A percentile compares a stretch with the other conserved stretches of the same genome.
Conservation (phyloP, 2,329 filamentous ascomycete species). For the Diaporthe caulivora region DNA sequence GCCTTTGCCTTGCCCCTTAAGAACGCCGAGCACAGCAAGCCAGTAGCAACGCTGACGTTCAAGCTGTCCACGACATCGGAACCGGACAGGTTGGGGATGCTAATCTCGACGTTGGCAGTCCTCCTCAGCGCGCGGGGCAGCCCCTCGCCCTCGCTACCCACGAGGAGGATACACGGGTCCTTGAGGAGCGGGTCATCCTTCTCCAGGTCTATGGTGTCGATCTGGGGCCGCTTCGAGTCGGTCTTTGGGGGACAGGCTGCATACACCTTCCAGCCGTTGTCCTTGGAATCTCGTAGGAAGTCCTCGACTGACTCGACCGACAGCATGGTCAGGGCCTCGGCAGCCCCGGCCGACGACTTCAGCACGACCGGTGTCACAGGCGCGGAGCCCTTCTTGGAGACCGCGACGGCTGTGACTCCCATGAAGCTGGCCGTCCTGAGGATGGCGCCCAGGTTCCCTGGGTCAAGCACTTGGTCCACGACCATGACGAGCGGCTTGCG, state of each 20-base stretch:
- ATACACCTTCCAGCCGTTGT: constrained; percentile 85
- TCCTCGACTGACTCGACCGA: constrained; percentile 73
- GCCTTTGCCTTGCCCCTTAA: constrained; percentile 57
- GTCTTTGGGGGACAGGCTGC: constrained; percentile 73
- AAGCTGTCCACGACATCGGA: constrained; percentile 81
- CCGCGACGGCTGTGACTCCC: constrained; percentile 85
- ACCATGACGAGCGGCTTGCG: constrained; percentile 79
- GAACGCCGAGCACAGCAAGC: constrained; percentile 79
- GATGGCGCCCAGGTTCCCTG: constrained; percentile 91
- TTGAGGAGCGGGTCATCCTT: constrained; percentile 64
- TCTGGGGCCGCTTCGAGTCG: constrained; percentile 53
- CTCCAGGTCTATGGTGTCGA: constrained; percentile 65
- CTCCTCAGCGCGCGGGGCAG: constrained; percentile 73
- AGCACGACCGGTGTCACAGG: constrained; percentile 81
- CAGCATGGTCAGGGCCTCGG: constrained; percentile 83
- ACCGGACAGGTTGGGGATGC: constrained; percentile 71
- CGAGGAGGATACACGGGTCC: constrained; percentile 81
- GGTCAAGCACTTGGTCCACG: constrained; percentile 83
- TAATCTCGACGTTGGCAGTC: constrained; percentile 73
- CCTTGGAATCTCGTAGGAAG: constrained; percentile 77
- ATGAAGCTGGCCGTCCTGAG: constrained; percentile 90
- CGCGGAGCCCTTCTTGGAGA: constrained; percentile 80
- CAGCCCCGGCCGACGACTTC: constrained; percentile 90
- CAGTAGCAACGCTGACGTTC: constrained; percentile 92
- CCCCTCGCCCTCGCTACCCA: constrained; percentile 86